Percentiles rank a stretch among this genome's conserved stretches.
Evolutionary conservation across 345 rosid genomes (phyloP).

Genomic region (Luvunga scandens): DNA sequence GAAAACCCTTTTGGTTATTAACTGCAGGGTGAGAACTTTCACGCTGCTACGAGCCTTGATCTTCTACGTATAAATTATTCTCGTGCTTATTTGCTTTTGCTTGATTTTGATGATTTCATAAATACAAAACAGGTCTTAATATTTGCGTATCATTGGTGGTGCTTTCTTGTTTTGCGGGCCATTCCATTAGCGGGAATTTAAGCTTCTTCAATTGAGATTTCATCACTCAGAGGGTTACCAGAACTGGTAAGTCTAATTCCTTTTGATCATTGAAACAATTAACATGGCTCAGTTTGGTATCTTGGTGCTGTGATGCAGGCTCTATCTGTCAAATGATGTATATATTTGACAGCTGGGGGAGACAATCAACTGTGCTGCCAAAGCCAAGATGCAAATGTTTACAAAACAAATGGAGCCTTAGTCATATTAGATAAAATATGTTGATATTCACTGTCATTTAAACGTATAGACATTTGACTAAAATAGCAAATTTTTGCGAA

Average conservation of each 20-base stretch:
- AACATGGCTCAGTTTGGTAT: no score
- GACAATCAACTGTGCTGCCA: no score
- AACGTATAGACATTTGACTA: no score
- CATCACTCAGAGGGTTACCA: constrained; percentile 35
- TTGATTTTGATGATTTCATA: background rate
- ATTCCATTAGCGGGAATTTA: constrained; percentile 17
- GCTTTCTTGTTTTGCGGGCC: background rate
- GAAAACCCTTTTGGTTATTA: constrained; percentile 10
- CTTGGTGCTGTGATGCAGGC: no score
- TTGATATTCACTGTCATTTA: no score
- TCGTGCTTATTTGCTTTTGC: background rate
- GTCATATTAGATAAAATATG: background rate
- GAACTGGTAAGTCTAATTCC: constrained; percentile 32
- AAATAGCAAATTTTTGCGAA: background rate
- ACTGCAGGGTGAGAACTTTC: constrained; percentile 12
- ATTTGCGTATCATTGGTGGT: background rate
- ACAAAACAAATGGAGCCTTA: background rate
- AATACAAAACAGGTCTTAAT: background rate
- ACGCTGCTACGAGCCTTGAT: background rate
- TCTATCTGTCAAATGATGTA: no score
- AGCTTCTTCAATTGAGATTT: constrained; percentile 45
- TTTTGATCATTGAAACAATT: background rate
- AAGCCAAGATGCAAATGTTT: no score
- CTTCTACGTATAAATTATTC: background rate
- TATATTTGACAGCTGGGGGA: no score